Conservation (phyloP, 768 basidiomycete species). For the Galerina sulciceps region DNA sequence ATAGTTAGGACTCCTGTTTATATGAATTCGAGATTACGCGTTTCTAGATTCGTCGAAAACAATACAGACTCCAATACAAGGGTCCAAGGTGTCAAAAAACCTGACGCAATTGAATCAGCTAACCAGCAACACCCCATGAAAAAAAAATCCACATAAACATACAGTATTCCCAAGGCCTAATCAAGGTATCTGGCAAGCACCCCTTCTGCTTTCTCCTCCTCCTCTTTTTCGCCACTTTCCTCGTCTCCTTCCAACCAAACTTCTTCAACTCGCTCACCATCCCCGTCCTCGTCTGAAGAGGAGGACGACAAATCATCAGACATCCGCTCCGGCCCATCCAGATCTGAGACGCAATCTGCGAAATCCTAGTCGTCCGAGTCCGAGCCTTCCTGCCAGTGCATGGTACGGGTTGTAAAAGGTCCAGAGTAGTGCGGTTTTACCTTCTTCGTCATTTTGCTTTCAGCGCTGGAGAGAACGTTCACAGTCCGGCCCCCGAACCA, state of each 20-base stretch:
- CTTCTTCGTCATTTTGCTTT: no score
- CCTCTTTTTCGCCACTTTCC: slow-evolving; percentile 43
- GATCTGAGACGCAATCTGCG: slow-evolving; percentile 37
- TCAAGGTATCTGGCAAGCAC: no score
- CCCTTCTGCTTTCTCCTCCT: slow-evolving; percentile 31
- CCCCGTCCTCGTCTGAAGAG: slow-evolving; percentile 32
- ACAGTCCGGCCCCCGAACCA: no score
- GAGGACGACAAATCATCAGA: slow-evolving; percentile 23
- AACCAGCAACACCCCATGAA: no score
- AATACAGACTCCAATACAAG: no score
- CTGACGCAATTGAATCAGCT: no score
- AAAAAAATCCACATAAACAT: slow-evolving; percentile 44
- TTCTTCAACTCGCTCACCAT: slow-evolving; percentile 32
- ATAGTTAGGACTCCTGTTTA: no score
- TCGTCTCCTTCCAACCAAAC: slow-evolving; percentile 37
- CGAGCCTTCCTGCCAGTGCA: slow-evolving; percentile 41
- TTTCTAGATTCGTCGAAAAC: no score
- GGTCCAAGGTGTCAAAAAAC: no score
- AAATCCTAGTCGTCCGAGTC: slow-evolving; percentile 55
- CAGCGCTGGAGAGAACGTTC: no score
- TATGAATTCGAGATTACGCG: no score
- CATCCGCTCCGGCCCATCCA: slow-evolving; percentile 38
- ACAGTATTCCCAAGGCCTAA: no score
- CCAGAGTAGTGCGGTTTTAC: slow-evolving; percentile 15
- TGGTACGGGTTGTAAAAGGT: slow-evolving; percentile 35